Base-by-base conservation (phyloP, 768 basidiomycete genomes). In the Xerocomellus intermedius region DNA sequence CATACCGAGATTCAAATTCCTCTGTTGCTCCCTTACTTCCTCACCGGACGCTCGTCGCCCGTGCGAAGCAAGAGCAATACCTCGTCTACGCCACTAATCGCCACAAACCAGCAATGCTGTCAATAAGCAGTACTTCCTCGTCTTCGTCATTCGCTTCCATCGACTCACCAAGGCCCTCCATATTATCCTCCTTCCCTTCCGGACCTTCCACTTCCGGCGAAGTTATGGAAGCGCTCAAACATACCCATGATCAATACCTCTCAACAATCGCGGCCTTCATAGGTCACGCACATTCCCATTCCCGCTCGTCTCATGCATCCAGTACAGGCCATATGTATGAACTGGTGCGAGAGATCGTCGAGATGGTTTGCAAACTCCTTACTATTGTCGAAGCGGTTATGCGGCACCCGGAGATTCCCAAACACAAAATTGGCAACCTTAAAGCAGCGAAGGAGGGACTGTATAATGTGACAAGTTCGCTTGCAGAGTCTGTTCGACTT, bases 181-280 rank as follows among this genome's bases (percentile, higher is more conserved):
- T 76, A 21, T 75, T 82, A 3, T 77, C 82, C 9, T 51, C 69
- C 24, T 89, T 91, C 64, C 91, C 90, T 38, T 78, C 78, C 37
- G 92, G 92, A 4, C 85, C 88, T 43, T 83, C 85, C 36, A 84
- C 81, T 22, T 77, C 85, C 44, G 71, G 78, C 2, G 86, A 90
- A 64, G 82, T 91, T 6, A 78, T 89, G 71, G 86, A 87, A 54
- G 84, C 87, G 8, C 79, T 97, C 42, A 84, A 88, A n/a, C 73
- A 77, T 57, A 91, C 91, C 14, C 94, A 97, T 67, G 94, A 97
- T 66, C 83, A 88, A 46, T 89, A 95, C 64, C 78, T 98, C 12
- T 96, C 93, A 5, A 91, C 93, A 19, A 93, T 97, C 66, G 95
- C 97, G 21, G 96, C 95, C 7, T 94, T 99, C 70, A 97, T 99